Evolutionary conservation across 75 land plant genomes (phyloP).

Genomic region (Sequoia sempervirens): DNA sequence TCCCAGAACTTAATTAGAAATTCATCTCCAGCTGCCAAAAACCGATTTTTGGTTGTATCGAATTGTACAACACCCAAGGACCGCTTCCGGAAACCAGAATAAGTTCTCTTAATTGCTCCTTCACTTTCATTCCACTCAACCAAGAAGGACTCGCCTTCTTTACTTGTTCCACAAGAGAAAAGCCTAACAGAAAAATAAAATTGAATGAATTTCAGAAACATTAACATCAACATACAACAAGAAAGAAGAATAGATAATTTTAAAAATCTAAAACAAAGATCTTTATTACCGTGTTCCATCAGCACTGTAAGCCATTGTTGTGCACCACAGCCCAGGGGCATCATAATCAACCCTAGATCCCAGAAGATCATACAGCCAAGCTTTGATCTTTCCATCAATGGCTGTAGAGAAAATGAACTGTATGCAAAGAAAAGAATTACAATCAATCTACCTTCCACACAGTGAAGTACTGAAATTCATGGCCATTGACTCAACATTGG

Average conservation of each 20-base stretch:
- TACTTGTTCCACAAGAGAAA: constrained; percentile 70
- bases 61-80: constrained; percentile 55
- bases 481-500: not conserved
- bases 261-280: not conserved
- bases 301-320: constrained; percentile 93
- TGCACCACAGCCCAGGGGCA: constrained; percentile 87
- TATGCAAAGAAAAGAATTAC: constrained; percentile 13
- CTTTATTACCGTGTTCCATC: constrained; percentile 73
- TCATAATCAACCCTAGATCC: constrained; percentile 87
- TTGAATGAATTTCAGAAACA: not conserved
- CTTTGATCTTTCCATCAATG: constrained; percentile 88
- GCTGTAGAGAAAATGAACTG: constrained; percentile 96
- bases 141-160: constrained; percentile 60
- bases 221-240: not conserved
- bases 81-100: constrained; percentile 45
- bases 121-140: constrained; percentile 81
- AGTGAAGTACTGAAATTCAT: not conserved
- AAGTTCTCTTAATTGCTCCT: constrained; percentile 52
- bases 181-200: constrained; percentile 27
- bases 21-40: constrained; percentile 52
- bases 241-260: not conserved
- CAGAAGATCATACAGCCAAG: constrained; percentile 78
- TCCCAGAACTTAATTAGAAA: constrained; percentile 50
- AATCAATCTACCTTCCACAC: not conserved
- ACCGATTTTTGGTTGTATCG: constrained; percentile 50